Conservation (phyloP, 306 rosid genomes). For the Gynostemma pentaphyllum region DNA sequence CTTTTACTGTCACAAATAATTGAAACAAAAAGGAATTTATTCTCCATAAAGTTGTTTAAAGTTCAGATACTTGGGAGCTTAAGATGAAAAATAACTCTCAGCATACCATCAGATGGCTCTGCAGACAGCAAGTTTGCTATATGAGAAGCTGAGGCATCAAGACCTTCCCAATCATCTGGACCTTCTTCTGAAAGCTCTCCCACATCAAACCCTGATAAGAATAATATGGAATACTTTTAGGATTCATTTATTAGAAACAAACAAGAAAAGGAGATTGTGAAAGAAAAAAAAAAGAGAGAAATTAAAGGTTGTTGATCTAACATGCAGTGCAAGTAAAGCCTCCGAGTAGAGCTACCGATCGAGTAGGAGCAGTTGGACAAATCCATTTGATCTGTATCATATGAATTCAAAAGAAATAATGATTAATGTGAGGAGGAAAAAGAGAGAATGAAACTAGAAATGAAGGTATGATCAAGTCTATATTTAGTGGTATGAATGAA, state of each 20-base stretch:
- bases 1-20: slow-evolving; percentile 62
- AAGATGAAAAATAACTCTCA: slow-evolving; percentile 4
- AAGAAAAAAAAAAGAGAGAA: not conserved
- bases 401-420: not conserved
- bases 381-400: slow-evolving; percentile 92
- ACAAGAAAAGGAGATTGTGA: not conserved
- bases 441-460: not conserved
- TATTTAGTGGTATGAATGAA: not conserved
- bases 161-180: slow-evolving; percentile 96
- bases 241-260: not conserved
- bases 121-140: slow-evolving; percentile 86
- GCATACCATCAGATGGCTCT: slow-evolving; percentile 85
- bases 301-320: slow-evolving; percentile 22
- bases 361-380: slow-evolving; percentile 99
- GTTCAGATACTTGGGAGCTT: not conserved
- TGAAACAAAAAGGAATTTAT: not conserved
- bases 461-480: not conserved
- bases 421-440: not conserved
- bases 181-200: slow-evolving; percentile 92
- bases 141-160: slow-evolving; percentile 94
- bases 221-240: slow-evolving; percentile 9
- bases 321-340: slow-evolving; percentile 98
- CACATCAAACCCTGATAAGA: slow-evolving; percentile 74
- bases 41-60: slow-evolving; percentile 8
- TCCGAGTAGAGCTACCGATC: slow-evolving; percentile 81